Evolutionary conservation across 2,329 filamentous ascomycete species (phyloP).

Genomic region (Exophiala sideris): DNA sequence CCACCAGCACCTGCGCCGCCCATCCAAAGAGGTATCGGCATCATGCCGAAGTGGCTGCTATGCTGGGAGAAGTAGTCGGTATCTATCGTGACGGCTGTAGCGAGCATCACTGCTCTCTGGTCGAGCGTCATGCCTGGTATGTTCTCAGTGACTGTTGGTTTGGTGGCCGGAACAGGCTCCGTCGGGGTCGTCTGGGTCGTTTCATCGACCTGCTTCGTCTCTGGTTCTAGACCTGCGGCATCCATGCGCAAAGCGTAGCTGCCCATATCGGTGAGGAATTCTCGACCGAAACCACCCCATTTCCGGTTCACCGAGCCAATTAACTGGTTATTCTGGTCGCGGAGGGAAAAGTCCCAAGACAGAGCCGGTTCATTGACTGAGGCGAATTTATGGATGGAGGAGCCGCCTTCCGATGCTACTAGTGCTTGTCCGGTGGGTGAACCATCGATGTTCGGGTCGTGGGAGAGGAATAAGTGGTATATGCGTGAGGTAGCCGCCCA

Average conservation of each 20-base stretch:
- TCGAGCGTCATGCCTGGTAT: constrained; percentile 60
- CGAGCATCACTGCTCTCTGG: constrained; percentile 64
- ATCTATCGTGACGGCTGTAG: constrained; percentile 62
- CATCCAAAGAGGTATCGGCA: constrained; percentile 54
- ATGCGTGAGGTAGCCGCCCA: constrained; percentile 62
- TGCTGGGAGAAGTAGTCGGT: constrained; percentile 67
- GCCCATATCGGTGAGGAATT: constrained; percentile 64
- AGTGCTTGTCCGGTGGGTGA: constrained; percentile 25
- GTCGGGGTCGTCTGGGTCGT: constrained; percentile 37
- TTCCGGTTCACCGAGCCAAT: constrained; percentile 63
- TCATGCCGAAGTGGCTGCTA: constrained; percentile 46
- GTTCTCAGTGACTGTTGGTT: constrained; percentile 13
- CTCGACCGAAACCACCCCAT: constrained; percentile 60
- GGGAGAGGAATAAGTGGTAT: constrained; percentile 62
- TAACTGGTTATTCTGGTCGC: constrained; percentile 47
- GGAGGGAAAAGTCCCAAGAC: constrained; percentile 63
- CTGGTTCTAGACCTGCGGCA: constrained; percentile 46
- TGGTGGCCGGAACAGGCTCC: constrained; percentile 19
- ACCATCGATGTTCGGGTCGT: constrained; percentile 34
- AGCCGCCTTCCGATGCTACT: constrained; percentile 30
- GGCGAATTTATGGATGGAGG: constrained; percentile 58
- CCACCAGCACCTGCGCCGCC: constrained; percentile 36
- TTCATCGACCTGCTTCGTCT: constrained; percentile 37
- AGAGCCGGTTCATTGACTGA: constrained; percentile 61
- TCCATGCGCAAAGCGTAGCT: constrained; percentile 65